Conservation (phyloP, 768 basidiomycete genomes). For the Lanmaoa rubissima region DNA sequence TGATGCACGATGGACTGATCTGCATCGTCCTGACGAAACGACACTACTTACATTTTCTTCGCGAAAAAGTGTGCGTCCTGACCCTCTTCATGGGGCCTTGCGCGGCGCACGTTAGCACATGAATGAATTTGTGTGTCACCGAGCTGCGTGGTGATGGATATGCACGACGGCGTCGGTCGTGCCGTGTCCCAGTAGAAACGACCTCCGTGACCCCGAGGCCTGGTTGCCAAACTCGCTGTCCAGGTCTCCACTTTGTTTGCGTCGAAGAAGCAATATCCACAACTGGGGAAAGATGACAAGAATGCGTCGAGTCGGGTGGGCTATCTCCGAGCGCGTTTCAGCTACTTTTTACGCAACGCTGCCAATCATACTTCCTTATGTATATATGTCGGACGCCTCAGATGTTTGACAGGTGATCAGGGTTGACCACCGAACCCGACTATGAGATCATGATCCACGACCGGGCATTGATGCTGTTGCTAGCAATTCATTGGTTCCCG, state of each 20-base stretch:
- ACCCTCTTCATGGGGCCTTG: slow-evolving; percentile 40
- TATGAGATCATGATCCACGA: no score
- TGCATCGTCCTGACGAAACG: slow-evolving; percentile 25
- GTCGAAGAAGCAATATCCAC: no score
- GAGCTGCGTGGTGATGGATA: slow-evolving; percentile 24
- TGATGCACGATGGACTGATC: slow-evolving; percentile 30
- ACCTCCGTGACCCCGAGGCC: slow-evolving; percentile 36
- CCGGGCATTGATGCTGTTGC: background rate
- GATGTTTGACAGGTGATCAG: no score
- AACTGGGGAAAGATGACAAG: no score
- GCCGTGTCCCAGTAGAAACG: slow-evolving; percentile 41
- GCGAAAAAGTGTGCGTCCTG: slow-evolving; percentile 13
- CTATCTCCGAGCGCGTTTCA: no score
- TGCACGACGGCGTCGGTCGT: slow-evolving; percentile 44
- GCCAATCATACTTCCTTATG: no score
- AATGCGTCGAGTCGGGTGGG: no score
- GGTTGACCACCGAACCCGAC: no score
- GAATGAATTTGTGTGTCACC: background rate
- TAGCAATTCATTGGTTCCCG: background rate
- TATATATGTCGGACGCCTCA: no score
- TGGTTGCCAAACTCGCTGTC: slow-evolving; percentile 18
- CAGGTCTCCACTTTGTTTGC: background rate
- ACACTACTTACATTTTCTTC: no score
- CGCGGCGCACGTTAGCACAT: background rate
- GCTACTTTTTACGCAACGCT: no score